These are phyloP conservation scores for Pseudocercospora musae DNA, from an alignment of 2,329 filamentous ascomycete genomes.

Conservation along the genomic window DNA sequence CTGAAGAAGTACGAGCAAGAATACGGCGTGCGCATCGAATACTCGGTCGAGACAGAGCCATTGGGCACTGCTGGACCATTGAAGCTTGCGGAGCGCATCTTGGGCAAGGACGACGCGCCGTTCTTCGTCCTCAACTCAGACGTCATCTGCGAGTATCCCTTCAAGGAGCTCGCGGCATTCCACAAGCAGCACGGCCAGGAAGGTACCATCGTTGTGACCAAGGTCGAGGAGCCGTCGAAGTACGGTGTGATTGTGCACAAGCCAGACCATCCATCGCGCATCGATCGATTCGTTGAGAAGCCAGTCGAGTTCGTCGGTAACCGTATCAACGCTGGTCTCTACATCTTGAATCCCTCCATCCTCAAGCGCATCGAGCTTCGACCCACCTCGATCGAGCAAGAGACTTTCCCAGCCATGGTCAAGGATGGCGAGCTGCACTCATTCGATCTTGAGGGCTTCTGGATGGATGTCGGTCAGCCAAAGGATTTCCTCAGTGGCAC, in stretches of 20 bases:
- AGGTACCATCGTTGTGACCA: slow-evolving; percentile 96
- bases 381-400: slow-evolving; percentile 96
- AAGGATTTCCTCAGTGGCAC: slow-evolving; percentile 98
- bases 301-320: slow-evolving; percentile 98
- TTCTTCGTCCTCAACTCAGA: slow-evolving; percentile 99
- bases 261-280: slow-evolving; percentile 81
- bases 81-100: slow-evolving; percentile 88
- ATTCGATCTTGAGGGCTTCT: slow-evolving; percentile 95
- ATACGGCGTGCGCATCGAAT: slow-evolving; percentile 93
- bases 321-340: slow-evolving; percentile 97
- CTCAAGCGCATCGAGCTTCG: slow-evolving; percentile 90
- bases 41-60: slow-evolving; percentile 94
- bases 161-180: slow-evolving; percentile 83
- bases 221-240: slow-evolving; percentile 98
- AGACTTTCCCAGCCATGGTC: slow-evolving; percentile 94
- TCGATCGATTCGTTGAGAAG: slow-evolving; percentile 99
- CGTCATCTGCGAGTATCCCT: slow-evolving; percentile 96
- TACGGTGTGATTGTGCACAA: slow-evolving; percentile 99
- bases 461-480: slow-evolving; percentile 98
- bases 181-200: slow-evolving; percentile 91
- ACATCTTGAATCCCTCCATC: slow-evolving; percentile 92
- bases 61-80: slow-evolving; percentile 92
- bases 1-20: slow-evolving; percentile 90
- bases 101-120: slow-evolving; percentile 87
- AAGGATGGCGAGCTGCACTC: slow-evolving; percentile 88